Percentiles rank a stretch among this genome's conserved stretches.
Evolutionary conservation across 2,329 filamentous ascomycete genomes (phyloP).

Genomic region (Botrytis elliptica): DNA sequence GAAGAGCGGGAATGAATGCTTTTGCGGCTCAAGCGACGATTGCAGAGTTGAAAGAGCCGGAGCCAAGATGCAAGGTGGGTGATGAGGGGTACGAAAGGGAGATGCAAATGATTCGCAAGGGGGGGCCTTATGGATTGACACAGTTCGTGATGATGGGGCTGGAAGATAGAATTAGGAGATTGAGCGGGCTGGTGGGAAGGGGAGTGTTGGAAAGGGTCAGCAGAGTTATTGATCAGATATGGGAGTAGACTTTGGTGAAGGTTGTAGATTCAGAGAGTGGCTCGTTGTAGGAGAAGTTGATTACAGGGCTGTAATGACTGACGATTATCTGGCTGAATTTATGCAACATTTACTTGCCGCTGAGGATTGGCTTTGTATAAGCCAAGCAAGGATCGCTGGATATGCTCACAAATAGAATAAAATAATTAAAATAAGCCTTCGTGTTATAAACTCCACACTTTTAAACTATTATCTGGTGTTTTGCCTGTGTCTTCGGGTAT

Average conservation of each 20-base stretch:
- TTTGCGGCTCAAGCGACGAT: conserved; percentile 69
- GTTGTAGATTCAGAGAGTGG: background rate
- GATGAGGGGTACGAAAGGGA: conserved; percentile 24
- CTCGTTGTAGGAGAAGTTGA: background rate
- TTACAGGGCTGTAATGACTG: background rate
- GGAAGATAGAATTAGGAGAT: conserved; percentile 49
- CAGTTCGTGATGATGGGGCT: conserved; percentile 57
- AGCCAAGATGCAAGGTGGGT: conserved; percentile 23
- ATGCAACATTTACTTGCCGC: background rate
- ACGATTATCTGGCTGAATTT: background rate
- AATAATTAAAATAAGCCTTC: background rate
- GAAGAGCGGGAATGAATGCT: conserved; percentile 65
- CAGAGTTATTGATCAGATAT: conserved; percentile 48
- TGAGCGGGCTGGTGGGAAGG: conserved; percentile 52
- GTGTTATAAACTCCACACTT: conserved; percentile 46
- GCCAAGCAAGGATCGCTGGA: background rate
- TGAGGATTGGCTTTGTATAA: background rate
- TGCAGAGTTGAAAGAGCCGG: conserved; percentile 44
- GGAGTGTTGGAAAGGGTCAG: conserved; percentile 54
- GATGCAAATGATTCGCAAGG: background rate
- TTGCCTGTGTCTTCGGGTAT: background rate
- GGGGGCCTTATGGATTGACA: conserved; percentile 46
- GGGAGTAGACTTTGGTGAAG: conserved; percentile 24
- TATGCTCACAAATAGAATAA: background rate
- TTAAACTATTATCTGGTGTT: conserved; percentile 46